These are phyloP conservation scores for Solanum bukasovii DNA, from an alignment of 257 asterid species.

Conservation along the genomic window DNA sequence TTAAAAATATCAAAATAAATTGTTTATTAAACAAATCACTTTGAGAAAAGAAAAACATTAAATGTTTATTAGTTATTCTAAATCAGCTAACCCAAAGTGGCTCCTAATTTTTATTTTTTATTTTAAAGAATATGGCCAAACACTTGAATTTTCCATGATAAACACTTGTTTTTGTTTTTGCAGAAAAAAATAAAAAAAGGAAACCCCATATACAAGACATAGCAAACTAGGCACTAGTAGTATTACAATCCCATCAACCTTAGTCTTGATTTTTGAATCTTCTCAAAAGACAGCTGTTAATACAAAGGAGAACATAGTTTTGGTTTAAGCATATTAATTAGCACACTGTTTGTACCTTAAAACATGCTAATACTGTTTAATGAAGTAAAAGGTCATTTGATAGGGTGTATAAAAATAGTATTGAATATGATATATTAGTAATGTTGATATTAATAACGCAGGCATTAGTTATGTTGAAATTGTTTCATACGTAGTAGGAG, in stretches of 20 bases:
- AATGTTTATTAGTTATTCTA: background rate
- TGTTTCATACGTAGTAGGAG: background rate
- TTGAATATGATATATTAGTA: background rate
- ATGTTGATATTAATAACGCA: background rate
- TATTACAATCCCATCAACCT: background rate
- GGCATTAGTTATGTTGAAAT: too few species aligned
- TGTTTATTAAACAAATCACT: background rate
- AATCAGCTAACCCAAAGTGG: background rate
- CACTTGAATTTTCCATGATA: background rate
- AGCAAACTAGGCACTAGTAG: background rate
- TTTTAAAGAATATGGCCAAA: background rate
- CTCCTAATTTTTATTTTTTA: background rate
- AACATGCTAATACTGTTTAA: background rate
- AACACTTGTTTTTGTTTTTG: background rate
- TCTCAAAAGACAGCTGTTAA: background rate
- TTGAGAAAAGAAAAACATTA: background rate
- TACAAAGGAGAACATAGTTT: background rate
- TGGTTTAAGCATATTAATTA: background rate
- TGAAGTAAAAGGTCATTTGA: background rate
- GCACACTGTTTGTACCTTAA: background rate
- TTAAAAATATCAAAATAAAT: background rate
- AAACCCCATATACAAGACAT: background rate
- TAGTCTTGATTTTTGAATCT: background rate
- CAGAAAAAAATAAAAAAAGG: background rate
- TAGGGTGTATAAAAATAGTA: background rate